phyloP scores from a whole-genome alignment of 345 rosid genomes.

The Hevea brasiliensis region DNA sequence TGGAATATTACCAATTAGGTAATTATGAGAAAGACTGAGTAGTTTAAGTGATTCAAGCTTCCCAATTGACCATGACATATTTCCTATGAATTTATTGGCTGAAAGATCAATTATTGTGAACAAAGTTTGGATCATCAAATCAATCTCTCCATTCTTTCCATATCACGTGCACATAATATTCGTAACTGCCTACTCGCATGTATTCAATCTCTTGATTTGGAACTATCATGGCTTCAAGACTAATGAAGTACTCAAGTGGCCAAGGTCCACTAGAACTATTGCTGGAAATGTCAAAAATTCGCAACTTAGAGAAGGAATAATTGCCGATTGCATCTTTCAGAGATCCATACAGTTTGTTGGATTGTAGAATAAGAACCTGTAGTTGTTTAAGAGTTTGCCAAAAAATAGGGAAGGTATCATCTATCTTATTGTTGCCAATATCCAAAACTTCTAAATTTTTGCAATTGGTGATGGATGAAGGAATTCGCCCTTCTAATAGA shows the following conservation, averaged over 20 bases:
- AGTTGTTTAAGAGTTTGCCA: not conserved
- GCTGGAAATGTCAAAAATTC: constrained; percentile 18
- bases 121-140: not conserved
- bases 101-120: constrained; percentile 32
- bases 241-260: not conserved
- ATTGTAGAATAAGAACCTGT: constrained; percentile 3
- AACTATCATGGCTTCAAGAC: not conserved
- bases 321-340: not conserved
- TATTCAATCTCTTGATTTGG: not conserved
- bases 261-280: not conserved
- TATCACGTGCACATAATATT: not conserved
- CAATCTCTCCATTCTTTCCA: not conserved
- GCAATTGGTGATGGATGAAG: constrained; percentile 21
- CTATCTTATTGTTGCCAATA: not conserved
- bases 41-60: constrained; percentile 16
- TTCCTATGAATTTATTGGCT: constrained; percentile 25
- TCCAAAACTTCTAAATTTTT: constrained; percentile 14
- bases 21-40: constrained; percentile 31
- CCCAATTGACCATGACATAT: constrained; percentile 24
- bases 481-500: constrained; percentile 15
- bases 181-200: not conserved
- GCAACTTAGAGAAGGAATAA: not conserved
- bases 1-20: constrained; percentile 9
- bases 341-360: constrained; percentile 18
- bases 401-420: constrained; percentile 18